Base-by-base conservation (phyloP, 805 yeast genomes). In the Tanozyma kutaoensis region DNA sequence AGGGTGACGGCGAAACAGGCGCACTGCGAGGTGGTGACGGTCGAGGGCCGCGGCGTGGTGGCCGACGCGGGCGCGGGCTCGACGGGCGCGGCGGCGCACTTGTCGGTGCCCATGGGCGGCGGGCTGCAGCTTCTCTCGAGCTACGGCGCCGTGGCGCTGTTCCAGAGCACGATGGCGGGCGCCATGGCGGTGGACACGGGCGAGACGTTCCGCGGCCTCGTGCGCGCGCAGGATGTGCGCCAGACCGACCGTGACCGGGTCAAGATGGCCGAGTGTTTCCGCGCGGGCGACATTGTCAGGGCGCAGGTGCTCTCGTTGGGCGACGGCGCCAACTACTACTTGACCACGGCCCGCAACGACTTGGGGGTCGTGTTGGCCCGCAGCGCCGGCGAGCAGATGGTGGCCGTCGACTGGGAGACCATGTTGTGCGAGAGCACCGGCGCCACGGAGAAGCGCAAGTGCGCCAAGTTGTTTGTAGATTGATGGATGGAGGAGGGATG, bases 361-460 rank as follows among this genome's bases (percentile, higher is more conserved):
- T 57, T 88, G 22, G 99, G 99, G 3, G 98, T 91, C 4, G 76
- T 91, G 1, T 80, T 86, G 49, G 96, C 97, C 4, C 72, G 66
- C 34, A 67, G 76, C 23, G 58, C 66, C 8, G 95, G 95, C 2
- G 73, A 70, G 20, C 52, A 73, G 29, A 72, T 91, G 82, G 77
- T 75, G 40, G 93, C 98, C 2, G 53, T 84, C 23, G 97, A 91
- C 52, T 91, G 97, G 96, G 86, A 84, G 52, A 79, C 84, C 9
- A 91, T 93, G 97, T 65, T 77, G 18, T 72, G 80, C 35, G 75
- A 84, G 2, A 57, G 52, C 15, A 72, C 86, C 2, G 95, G 95
- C 2, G 67, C 64, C 8, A 51, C 71, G 9, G 96, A 85, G 42
- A 59, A 61, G 39, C 66, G 98, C 32, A 91, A 91, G 50, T 82